These are phyloP conservation scores for Hemileccinum rubropunctum DNA, from an alignment of 768 basidiomycete species.

Conservation along the genomic window DNA sequence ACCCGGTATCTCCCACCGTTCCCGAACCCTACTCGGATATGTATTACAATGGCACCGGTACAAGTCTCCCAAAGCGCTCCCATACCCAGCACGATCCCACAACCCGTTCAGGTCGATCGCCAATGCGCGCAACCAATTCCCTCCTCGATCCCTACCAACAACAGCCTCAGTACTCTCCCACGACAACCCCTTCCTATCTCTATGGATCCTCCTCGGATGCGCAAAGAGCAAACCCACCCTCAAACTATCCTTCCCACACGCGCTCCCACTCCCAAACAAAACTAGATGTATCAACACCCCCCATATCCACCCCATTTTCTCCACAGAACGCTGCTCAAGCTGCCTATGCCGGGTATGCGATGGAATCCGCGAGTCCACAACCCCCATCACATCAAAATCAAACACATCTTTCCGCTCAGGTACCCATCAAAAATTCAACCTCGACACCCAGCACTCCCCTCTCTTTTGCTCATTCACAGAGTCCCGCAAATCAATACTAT, in stretches of 20 bases:
- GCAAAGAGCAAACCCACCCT: conserved; percentile 32
- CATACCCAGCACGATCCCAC: conserved; percentile 55
- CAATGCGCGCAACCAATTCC: conserved; percentile 53
- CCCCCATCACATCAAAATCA: conserved; percentile 48
- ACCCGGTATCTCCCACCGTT: conserved; percentile 35
- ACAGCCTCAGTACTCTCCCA: conserved; percentile 60
- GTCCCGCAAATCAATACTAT: conserved; percentile 53
- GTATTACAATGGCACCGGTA: conserved; percentile 53
- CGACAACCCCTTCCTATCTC: conserved; percentile 46
- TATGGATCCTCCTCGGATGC: conserved; percentile 37
- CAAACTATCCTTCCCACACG: conserved; percentile 52
- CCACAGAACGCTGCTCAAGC: conserved; percentile 46
- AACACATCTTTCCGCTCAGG: conserved; percentile 49
- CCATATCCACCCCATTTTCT: conserved; percentile 50
- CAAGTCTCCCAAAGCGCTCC: conserved; percentile 53
- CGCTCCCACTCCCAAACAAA: conserved; percentile 59
- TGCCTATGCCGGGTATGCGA: conserved; percentile 51
- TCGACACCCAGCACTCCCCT: conserved; percentile 75
- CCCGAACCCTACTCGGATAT: conserved; percentile 55
- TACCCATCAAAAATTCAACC: conserved; percentile 49
- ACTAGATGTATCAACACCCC: conserved; percentile 48
- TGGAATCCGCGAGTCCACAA: conserved; percentile 66
- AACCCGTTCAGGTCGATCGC: conserved; percentile 54
- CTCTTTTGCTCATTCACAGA: conserved; percentile 57
- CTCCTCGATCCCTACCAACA: conserved; percentile 72